Conservation (phyloP, 164 flowering plant genomes). For the Berberis thunbergii region DNA sequence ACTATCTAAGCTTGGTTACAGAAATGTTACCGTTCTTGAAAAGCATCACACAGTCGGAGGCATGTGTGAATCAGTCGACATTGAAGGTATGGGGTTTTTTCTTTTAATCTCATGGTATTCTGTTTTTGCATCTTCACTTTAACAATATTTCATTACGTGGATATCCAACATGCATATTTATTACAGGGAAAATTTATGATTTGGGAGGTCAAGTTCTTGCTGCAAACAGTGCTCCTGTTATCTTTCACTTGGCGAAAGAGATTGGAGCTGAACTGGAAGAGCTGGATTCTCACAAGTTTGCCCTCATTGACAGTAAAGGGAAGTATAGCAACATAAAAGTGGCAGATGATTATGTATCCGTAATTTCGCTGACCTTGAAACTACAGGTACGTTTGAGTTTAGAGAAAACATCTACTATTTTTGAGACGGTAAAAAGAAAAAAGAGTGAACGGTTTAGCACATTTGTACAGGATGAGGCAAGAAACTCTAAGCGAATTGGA, state of each 20-base stretch:
- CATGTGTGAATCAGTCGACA: slow-evolving; percentile 71
- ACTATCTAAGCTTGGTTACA: slow-evolving; percentile 51
- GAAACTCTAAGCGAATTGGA: slow-evolving; percentile 43
- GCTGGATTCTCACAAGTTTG: slow-evolving; percentile 69
- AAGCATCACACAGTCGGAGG: slow-evolving; percentile 58
- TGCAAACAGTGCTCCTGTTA: slow-evolving; percentile 65
- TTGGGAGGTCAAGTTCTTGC: slow-evolving; percentile 86
- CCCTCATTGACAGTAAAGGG: slow-evolving; percentile 49
- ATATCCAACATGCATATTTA: slow-evolving; percentile 1
- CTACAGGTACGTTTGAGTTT: slow-evolving; percentile 40
- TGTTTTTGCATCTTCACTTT: background rate
- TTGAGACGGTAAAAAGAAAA: background rate
- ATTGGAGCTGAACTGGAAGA: slow-evolving; percentile 50
- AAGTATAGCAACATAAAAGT: slow-evolving; percentile 48
- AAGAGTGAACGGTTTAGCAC: slow-evolving; percentile 3
- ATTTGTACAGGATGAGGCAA: slow-evolving; percentile 48
- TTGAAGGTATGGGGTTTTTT: slow-evolving; percentile 46
- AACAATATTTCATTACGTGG: slow-evolving; percentile 1
- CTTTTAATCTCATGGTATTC: background rate
- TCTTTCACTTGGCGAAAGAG: slow-evolving; percentile 70
- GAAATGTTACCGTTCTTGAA: slow-evolving; percentile 47
- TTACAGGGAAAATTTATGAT: slow-evolving; percentile 62
- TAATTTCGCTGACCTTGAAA: slow-evolving; percentile 56
- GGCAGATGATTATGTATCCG: slow-evolving; percentile 65
- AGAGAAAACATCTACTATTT: background rate